Conservation (phyloP, 2,329 filamentous ascomycete species). For the Bipolaris oryzae region DNA sequence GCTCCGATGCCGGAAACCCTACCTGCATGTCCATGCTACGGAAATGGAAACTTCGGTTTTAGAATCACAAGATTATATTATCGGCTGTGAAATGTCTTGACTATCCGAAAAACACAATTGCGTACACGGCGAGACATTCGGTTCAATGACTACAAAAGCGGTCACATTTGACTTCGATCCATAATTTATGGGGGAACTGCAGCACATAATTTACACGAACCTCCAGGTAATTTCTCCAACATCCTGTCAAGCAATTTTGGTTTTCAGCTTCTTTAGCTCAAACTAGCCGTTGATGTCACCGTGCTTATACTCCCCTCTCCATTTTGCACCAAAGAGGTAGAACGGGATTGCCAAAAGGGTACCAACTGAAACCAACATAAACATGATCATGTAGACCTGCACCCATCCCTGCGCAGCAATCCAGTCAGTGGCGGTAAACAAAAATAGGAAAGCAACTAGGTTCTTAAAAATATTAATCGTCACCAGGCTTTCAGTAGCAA, state of each 20-base stretch:
- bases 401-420: slow-evolving; percentile 6
- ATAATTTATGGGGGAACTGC: background rate
- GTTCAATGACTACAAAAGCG: background rate
- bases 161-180: background rate
- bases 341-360: slow-evolving; percentile 5
- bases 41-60: background rate
- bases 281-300: background rate
- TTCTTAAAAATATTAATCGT: slow-evolving; percentile 15
- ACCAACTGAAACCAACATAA: slow-evolving; percentile 11
- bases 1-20: background rate
- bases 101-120: background rate
- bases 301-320: background rate
- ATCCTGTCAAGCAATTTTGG: background rate
- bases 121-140: no score
- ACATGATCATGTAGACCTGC: slow-evolving; percentile 14
- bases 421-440: slow-evolving; percentile 10
- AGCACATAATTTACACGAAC: background rate
- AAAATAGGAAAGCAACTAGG: slow-evolving; percentile 12
- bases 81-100: background rate
- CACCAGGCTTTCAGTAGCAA: slow-evolving; percentile 8
- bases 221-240: background rate
- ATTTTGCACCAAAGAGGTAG: slow-evolving; percentile 11
- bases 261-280: background rate
- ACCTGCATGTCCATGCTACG: background rate
- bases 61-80: background rate